Base-by-base conservation (phyloP, 2,329 filamentous ascomycete species). In the Sporothrix variecibatus region DNA sequence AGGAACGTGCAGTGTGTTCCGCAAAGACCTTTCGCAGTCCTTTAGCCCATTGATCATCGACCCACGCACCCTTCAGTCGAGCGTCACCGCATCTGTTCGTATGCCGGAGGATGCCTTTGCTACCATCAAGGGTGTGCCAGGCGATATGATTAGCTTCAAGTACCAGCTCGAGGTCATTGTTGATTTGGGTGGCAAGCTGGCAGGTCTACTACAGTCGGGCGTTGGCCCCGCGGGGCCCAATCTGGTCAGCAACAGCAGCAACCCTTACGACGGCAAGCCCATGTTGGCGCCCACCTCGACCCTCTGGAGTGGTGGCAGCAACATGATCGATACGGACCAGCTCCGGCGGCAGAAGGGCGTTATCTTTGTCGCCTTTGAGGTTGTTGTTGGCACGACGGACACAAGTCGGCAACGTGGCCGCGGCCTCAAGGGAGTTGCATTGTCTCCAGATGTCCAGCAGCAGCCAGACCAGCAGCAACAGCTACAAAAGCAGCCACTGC, bases 141-240 rank as follows among this genome's bases (percentile, higher is more conserved):
- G 95, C 3, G 92, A 93, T 46, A 96, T 98, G 91, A 96, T 99
- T 77, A 94, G 92, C 78, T 98, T 99, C 85, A 94, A 92, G 78
- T 98, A 99, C 80, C 93, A 95, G 77, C 88, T 98, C 26, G 96
- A 99, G 82, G 93, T 98, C 2, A 91, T 98, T 38, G 90, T 98
- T 28, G 96, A 99, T 80, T 87, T 98, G 0, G 95, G 96, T 65
- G 95, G 95, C 51, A 96, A 94, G 80, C 84, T 98, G 56, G 89
- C 91, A 1, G 90, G 89, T n/a, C 90, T 94, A 76, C 82, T 90
- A 70, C 92, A 94, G 78, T 87, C 90, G 58, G 88, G 74, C 15
- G 89, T 23, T 88, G 89, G 84, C 80, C 26, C 40, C 75, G 75
- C 12, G 76, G 77, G 68, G 77, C 65, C 75, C n/a, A 68, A 26